Evolutionary conservation across 2,329 filamentous ascomycete species (phyloP).

Genomic region (Nothophaeocryptopus gaeumannii): DNA sequence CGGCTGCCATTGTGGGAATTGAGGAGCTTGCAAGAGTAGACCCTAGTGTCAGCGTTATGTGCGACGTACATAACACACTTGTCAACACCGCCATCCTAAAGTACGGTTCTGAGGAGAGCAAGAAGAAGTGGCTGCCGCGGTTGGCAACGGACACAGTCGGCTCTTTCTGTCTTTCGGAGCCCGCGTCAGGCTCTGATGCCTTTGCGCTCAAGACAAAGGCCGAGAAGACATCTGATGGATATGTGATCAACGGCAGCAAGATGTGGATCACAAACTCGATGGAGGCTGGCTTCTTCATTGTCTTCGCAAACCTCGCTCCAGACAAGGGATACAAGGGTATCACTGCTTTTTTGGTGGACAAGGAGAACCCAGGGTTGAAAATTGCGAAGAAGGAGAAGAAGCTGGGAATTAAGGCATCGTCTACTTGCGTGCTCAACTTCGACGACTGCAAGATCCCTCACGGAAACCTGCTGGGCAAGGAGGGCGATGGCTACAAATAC

Average conservation of each 20-base stretch:
- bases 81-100: slow-evolving; percentile 92
- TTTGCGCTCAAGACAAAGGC: slow-evolving; percentile 94
- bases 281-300: slow-evolving; percentile 93
- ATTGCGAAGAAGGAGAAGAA: slow-evolving; percentile 99
- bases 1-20: slow-evolving; percentile 89
- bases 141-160: slow-evolving; percentile 85
- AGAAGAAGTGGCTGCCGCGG: slow-evolving; percentile 85
- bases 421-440: slow-evolving; percentile 95
- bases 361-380: slow-evolving; percentile 80
- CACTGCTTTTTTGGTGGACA: slow-evolving; percentile 92
- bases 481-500: slow-evolving; percentile 95
- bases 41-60: slow-evolving; percentile 89
- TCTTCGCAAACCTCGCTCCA: slow-evolving; percentile 93
- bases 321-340: slow-evolving; percentile 95
- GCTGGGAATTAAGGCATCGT: slow-evolving; percentile 91
- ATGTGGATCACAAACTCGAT: slow-evolving; percentile 99
- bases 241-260: slow-evolving; percentile 85
- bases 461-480: slow-evolving; percentile 81
- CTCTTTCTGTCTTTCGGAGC: slow-evolving; percentile 33
- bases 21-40: slow-evolving; percentile 94
- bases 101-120: slow-evolving; percentile 71
- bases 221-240: slow-evolving; percentile 76
- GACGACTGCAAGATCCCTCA: slow-evolving; percentile 90
- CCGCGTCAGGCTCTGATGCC: slow-evolving; percentile 84
- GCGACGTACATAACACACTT: slow-evolving; percentile 96